Evolutionary conservation across 257 asterid genomes (phyloP).

Genomic region (Forsythia suspensa): DNA sequence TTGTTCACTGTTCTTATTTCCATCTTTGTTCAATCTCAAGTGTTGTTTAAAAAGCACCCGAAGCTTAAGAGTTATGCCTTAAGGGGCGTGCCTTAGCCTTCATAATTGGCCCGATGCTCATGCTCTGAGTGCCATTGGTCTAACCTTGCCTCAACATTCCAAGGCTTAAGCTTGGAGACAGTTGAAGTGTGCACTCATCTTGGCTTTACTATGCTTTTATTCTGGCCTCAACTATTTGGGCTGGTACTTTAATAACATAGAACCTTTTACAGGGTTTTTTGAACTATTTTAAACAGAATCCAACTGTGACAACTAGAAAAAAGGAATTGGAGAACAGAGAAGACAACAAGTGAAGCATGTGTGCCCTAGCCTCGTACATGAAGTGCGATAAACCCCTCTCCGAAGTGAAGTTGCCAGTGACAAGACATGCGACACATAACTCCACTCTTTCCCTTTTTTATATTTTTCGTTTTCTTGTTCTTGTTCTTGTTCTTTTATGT

Average conservation of each 20-base stretch:
- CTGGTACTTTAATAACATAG: neutral
- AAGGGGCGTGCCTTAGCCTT: neutral
- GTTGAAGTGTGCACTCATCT: neutral
- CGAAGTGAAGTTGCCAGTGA: neutral
- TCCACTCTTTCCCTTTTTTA: neutral
- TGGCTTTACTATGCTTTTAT: neutral
- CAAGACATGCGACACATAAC: neutral
- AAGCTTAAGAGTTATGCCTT: neutral
- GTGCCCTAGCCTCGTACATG: neutral
- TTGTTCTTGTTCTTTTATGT: neutral
- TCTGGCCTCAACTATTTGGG: neutral
- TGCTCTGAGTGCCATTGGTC: neutral
- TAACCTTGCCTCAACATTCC: neutral
- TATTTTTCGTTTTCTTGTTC: neutral
- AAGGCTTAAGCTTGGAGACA: neutral
- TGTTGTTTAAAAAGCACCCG: neutral
- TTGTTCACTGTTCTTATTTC: neutral
- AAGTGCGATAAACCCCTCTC: neutral
- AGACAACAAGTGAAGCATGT: neutral
- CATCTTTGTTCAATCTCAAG: neutral
- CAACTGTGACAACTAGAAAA: neutral
- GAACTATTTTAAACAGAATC: neutral
- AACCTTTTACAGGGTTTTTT: neutral
- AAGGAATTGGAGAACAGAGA: neutral
- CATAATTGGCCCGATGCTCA: neutral